Base-by-base conservation (phyloP, 169 alveolate genomes). In the Eimeria sp. region DNA sequence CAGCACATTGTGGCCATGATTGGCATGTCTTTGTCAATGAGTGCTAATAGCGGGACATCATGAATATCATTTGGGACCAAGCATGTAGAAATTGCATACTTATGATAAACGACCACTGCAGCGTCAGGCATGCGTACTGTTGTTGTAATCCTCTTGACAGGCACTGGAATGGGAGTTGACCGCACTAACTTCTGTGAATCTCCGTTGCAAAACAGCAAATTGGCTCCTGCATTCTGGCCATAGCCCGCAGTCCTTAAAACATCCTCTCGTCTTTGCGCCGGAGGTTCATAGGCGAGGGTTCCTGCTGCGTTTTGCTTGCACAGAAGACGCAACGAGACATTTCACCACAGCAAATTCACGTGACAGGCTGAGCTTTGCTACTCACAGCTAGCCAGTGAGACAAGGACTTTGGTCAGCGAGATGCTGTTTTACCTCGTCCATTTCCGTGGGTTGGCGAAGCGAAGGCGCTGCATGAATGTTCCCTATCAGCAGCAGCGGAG, bases 71-170 rank as follows among this genome's bases (percentile, higher is more conserved):
- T 71, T 6, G 9, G 52, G 30, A 4, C 27, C 49, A 30, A 71
- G 78, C 52, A 71, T 33, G 30, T 71, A 27, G 52, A 71, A 33
- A 33, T 20, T 30, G 49, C 78, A 37, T 40, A 4, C 16, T 40
- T 13, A 4, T 40, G 54, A 14, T 4, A 56, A 33, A 11, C 2
- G 54, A 33, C 6, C 13, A 30, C 88, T 52, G n/a, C 68, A n/a
- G 30, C 27, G 27, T 27, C 30, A 54, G 16, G n/a, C 0, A 27
- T 14, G 46, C 88, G 33, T 60, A 85, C 91, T 37, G 78, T 85
- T 56, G 91, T 85, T 25, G 91, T 85, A 43, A 85, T 62, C 40
- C 91, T 78, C 76, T 85, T 85, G 60, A 85, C 43, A 6, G 37
- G 66, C 33, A 82, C 78, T 6, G 91, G 78, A 56, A 60, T 58